Base-by-base conservation (phyloP, 2,329 filamentous ascomycete species). In the Bipolaris zeicola region DNA sequence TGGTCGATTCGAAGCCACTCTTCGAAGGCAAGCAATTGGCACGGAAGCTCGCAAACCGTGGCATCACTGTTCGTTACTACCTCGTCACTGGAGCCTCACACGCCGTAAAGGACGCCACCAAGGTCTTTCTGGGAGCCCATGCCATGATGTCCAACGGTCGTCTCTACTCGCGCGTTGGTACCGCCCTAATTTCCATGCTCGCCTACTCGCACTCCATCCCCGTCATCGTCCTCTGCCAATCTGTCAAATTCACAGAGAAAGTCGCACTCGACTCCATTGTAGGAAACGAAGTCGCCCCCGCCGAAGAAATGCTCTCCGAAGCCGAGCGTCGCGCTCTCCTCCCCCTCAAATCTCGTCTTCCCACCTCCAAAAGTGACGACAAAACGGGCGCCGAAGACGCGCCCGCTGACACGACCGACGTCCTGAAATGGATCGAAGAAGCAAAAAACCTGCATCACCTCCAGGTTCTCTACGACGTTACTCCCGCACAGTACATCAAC, bases 71-170 rank as follows among this genome's bases (percentile, higher is more conserved):
- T 49, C 86, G 89, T 55, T 99, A 98, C 79, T 87, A 87, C 31
- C 86, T 94, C 6, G 87, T 96, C 37, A 89, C 91, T 58, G 92
- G 88, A 13, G 82, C 96, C 53, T 87, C 87, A 48, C 87, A 90
- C 64, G 88, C 89, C 42, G 85, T 96, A 50, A 85, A 87, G 61
- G 82, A 87, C 34, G 87, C 85, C 1, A 90, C 88, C 6, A 87
- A 89, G 66, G 87, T 95, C 8, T 85, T 98, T 49, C 82, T 99
- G 1, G 93, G 92, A 11, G 73, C 93, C 4, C 93, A 97, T 73
- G 91, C 92, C 37, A 95, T 99, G 87, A 95, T 96, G 79, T 93
- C 91, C 65, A 98, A 98, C 76, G 95, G 95, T 6, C 86, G 91
- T 33, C 84, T 99, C 66, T 96, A 96, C 76, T 94, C 90, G 4